Evolutionary conservation across 805 yeast species (phyloP).

Genomic region (Metschnikowia lunata): DNA sequence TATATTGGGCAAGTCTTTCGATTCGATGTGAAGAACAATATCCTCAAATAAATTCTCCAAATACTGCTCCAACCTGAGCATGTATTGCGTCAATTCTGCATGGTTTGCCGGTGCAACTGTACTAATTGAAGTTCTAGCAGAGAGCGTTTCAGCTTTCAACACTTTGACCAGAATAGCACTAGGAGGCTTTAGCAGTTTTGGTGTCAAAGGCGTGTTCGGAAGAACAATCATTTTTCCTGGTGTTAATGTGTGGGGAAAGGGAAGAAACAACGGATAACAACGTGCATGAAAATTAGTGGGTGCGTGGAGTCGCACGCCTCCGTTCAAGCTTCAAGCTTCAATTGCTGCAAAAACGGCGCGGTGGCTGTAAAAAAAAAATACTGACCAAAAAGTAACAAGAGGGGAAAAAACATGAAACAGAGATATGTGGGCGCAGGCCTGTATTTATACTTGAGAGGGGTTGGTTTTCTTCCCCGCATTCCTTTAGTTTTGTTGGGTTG

Average conservation of each 20-base stretch:
- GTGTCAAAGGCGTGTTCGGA: conserved; percentile 33
- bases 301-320: too few relatives aligned
- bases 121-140: conserved; percentile 18
- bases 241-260: not conserved
- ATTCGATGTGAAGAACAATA: not conserved
- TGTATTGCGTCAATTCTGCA: conserved; percentile 28
- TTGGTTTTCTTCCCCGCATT: too few relatives aligned
- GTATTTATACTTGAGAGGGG: too few relatives aligned
- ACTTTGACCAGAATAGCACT: not conserved
- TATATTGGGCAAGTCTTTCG: not conserved
- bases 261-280: too few relatives aligned
- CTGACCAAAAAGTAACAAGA: too few relatives aligned
- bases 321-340: too few relatives aligned
- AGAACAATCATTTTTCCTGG: conserved; percentile 25
- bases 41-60: conserved; percentile 24
- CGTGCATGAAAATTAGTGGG: too few relatives aligned
- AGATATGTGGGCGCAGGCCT: too few relatives aligned
- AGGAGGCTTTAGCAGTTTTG: conserved; percentile 9
- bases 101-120: conserved; percentile 10
- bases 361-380: too few relatives aligned
- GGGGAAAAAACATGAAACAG: too few relatives aligned
- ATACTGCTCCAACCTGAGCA: conserved; percentile 32
- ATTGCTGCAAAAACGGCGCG: too few relatives aligned
- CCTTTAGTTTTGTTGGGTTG: too few relatives aligned
- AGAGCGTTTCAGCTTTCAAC: conserved; percentile 11